A percentile compares a stretch with the other conserved stretches of the same genome.
Evolutionary conservation across 1,284 basidiomycete genomes (phyloP).

Genomic region (Cryptococcus hybrid): DNA sequence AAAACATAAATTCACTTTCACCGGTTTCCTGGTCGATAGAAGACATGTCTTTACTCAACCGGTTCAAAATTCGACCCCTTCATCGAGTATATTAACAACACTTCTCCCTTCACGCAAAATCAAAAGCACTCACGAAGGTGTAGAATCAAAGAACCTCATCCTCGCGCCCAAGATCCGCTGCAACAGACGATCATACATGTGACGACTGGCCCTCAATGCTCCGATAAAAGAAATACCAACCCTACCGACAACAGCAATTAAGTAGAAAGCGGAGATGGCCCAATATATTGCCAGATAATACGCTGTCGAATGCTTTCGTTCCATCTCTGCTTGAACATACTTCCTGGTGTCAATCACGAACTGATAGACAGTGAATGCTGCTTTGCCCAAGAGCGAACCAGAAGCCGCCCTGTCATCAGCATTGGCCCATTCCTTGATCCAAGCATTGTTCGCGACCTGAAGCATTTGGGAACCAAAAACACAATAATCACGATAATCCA

Average conservation of each 20-base stretch:
- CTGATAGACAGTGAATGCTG: neutral
- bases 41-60: constrained; percentile 54
- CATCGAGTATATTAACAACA: constrained; percentile 4
- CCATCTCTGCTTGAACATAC: neutral
- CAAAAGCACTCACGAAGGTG: constrained; percentile 30
- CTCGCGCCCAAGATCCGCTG: constrained; percentile 46
- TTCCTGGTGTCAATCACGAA: constrained; percentile 2
- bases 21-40: constrained; percentile 53
- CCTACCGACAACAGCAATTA: constrained; percentile 39
- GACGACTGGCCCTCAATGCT: constrained; percentile 36
- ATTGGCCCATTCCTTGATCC: constrained; percentile 50
- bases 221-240: constrained; percentile 41
- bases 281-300: constrained; percentile 46
- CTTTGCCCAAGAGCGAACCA: neutral
- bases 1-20: constrained; percentile 27
- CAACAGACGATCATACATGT: constrained; percentile 39
- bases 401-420: constrained; percentile 13
- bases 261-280: constrained; percentile 36
- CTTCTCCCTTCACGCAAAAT: neutral
- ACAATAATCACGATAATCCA: constrained; percentile 37
- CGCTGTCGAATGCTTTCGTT: neutral
- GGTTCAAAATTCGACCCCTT: constrained; percentile 55
- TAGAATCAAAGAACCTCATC: constrained; percentile 51
- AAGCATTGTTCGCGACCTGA: constrained; percentile 46
- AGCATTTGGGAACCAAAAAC: constrained; percentile 43